Conservation (phyloP, 495 filamentous ascomycete species). For the Neurospora sp. region DNA sequence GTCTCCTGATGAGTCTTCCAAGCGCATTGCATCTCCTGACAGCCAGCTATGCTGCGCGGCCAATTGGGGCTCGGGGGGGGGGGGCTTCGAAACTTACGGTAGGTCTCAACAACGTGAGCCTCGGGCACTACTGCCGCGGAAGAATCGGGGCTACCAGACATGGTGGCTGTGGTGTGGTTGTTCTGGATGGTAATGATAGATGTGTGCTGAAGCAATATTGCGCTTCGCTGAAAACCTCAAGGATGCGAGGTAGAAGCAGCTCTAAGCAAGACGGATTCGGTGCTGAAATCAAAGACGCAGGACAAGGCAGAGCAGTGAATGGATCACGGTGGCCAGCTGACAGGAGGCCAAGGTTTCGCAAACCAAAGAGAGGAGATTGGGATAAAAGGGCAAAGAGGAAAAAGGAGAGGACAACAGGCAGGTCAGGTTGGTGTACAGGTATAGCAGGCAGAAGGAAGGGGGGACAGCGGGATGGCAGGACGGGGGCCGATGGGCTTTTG, state of each 20-base stretch:
- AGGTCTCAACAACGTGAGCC: slow-evolving; percentile 79
- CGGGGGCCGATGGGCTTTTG: not conserved
- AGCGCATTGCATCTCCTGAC: not conserved
- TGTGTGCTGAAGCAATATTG: not conserved
- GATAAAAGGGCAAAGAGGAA: not conserved
- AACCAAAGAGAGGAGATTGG: not conserved
- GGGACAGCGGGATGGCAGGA: not conserved
- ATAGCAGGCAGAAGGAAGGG: not conserved
- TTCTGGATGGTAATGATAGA: not conserved
- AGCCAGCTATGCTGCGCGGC: not conserved
- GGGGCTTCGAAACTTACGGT: slow-evolving; percentile 36
- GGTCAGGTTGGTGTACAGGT: not conserved
- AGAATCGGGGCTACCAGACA: not conserved
- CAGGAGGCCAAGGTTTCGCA: not conserved
- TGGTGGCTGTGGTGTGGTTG: not conserved
- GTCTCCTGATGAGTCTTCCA: not conserved
- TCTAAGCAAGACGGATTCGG: not conserved
- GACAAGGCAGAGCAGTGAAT: not conserved
- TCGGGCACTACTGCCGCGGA: slow-evolving; percentile 61
- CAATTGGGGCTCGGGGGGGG: slow-evolving; percentile 10
- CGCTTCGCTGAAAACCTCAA: not conserved
- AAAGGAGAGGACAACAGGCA: not conserved
- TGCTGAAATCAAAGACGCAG: not conserved
- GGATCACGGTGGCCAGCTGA: not conserved
- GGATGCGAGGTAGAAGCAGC: not conserved